Percentiles rank a stretch among this genome's conserved stretches.
phyloP scores from a whole-genome alignment of 208 protist species.

The Porcisia deanei region DNA sequence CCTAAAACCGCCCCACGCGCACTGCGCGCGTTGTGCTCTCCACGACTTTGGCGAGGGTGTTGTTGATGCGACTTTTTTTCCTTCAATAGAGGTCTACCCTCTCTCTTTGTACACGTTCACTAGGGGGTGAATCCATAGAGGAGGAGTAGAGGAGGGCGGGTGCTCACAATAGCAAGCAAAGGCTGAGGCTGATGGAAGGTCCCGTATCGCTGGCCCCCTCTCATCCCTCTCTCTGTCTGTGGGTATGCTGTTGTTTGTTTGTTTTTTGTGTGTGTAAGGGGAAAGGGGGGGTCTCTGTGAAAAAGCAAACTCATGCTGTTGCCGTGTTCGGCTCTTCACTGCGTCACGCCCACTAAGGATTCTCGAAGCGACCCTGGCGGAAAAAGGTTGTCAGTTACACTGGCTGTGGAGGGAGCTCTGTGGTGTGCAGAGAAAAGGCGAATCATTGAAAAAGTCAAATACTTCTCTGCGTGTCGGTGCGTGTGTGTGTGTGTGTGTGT shows the following conservation, averaged over 20 bases:
- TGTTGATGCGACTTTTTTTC: neutral
- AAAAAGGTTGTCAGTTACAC: neutral
- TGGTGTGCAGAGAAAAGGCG: neutral
- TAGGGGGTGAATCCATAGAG: neutral
- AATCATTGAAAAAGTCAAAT: neutral
- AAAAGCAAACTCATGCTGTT: constrained; percentile 2
- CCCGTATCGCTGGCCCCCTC: neutral
- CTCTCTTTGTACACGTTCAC: neutral
- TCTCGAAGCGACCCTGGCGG: neutral
- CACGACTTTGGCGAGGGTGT: neutral
- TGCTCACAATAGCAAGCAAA: neutral
- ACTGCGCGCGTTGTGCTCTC: neutral
- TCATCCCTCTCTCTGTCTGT: neutral
- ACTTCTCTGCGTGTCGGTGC: neutral
- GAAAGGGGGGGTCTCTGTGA: constrained; percentile 7
- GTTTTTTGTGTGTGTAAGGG: neutral
- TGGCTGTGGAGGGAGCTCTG: neutral
- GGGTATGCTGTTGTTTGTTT: neutral
- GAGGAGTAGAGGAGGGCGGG: neutral
- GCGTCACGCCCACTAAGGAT: neutral
- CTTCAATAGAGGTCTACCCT: neutral
- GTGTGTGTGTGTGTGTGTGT: constrained; percentile 10
- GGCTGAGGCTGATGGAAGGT: neutral
- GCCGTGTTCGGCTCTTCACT: neutral
- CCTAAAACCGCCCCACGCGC: neutral